phyloP scores from a whole-genome alignment of 2,329 filamentous ascomycete species.

The Clarireedia paspali region DNA sequence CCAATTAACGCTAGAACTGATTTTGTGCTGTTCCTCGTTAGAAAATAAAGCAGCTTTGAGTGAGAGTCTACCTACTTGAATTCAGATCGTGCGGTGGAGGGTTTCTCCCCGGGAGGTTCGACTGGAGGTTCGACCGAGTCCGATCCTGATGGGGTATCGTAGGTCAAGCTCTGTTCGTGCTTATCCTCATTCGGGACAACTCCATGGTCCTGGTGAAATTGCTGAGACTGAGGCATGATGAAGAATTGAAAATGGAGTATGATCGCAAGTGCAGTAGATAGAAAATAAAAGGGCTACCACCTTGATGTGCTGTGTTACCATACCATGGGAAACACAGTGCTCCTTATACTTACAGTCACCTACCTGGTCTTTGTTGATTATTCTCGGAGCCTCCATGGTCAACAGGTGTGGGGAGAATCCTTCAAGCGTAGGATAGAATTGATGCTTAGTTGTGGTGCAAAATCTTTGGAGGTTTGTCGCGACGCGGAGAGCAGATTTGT shows the following conservation, averaged over 20 bases:
- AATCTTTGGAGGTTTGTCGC: background rate
- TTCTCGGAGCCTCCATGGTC: no score
- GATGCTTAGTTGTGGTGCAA: no score
- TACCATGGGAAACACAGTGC: no score
- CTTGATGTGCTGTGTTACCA: no score
- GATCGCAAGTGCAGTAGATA: no score
- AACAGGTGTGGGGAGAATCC: no score
- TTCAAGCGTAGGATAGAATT: no score
- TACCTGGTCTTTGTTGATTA: no score
- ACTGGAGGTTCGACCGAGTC: background rate
- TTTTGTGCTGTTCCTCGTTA: background rate
- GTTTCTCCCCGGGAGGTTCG: background rate
- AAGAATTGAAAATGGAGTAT: no score
- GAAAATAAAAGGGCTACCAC: no score
- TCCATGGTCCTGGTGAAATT: background rate
- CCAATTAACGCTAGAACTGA: constrained; percentile 12
- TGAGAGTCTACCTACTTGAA: constrained; percentile 7
- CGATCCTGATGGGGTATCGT: background rate
- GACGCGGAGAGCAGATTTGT: background rate
- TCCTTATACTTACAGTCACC: no score
- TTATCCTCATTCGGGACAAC: background rate
- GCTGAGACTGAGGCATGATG: no score
- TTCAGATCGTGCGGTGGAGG: background rate
- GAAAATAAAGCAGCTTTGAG: background rate
- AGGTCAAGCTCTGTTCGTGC: background rate